phyloP scores from a whole-genome alignment of 495 filamentous ascomycete genomes.

The Copromyces sp. region DNA sequence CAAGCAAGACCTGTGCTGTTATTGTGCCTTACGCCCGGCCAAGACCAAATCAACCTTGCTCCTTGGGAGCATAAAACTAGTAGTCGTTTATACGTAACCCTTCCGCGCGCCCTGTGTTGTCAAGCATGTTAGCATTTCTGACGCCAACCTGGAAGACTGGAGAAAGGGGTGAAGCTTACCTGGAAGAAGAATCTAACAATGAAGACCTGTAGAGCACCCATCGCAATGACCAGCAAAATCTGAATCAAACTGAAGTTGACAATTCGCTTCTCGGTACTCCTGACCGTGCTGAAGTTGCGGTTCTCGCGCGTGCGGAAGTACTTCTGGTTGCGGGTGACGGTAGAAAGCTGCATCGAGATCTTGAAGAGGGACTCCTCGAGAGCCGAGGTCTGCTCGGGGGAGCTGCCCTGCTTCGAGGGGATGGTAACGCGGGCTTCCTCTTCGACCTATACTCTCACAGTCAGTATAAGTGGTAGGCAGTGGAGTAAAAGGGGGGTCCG shows the following conservation, averaged over 20 bases:
- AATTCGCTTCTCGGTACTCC: slow-evolving; percentile 89
- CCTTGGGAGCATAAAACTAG: neutral
- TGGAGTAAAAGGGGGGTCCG: slow-evolving; percentile 1
- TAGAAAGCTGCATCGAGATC: slow-evolving; percentile 87
- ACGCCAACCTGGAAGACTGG: neutral
- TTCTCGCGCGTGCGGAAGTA: slow-evolving; percentile 99
- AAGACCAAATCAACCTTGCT: slow-evolving; percentile 7
- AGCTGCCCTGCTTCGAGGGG: slow-evolving; percentile 82
- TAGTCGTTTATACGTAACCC: slow-evolving; percentile 43
- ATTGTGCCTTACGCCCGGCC: slow-evolving; percentile 15
- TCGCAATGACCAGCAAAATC: slow-evolving; percentile 81
- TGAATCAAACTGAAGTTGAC: slow-evolving; percentile 97
- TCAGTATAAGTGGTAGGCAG: neutral
- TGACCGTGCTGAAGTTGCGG: slow-evolving; percentile 94
- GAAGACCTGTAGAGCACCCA: slow-evolving; percentile 96
- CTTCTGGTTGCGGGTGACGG: slow-evolving; percentile 94
- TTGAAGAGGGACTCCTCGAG: slow-evolving; percentile 96
- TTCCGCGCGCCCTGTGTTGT: slow-evolving; percentile 41
- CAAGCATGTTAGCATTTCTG: slow-evolving; percentile 10
- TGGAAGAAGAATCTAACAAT: slow-evolving; percentile 99
- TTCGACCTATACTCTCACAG: slow-evolving; percentile 58
- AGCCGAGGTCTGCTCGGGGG: slow-evolving; percentile 80
- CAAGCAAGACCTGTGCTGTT: slow-evolving; percentile 14
- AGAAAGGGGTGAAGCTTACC: slow-evolving; percentile 28
- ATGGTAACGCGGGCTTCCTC: slow-evolving; percentile 78